Percentiles rank a stretch among this genome's conserved stretches.
phyloP scores from a whole-genome alignment of 192 early-diverging fungal species.

The Coemansia sp. region DNA sequence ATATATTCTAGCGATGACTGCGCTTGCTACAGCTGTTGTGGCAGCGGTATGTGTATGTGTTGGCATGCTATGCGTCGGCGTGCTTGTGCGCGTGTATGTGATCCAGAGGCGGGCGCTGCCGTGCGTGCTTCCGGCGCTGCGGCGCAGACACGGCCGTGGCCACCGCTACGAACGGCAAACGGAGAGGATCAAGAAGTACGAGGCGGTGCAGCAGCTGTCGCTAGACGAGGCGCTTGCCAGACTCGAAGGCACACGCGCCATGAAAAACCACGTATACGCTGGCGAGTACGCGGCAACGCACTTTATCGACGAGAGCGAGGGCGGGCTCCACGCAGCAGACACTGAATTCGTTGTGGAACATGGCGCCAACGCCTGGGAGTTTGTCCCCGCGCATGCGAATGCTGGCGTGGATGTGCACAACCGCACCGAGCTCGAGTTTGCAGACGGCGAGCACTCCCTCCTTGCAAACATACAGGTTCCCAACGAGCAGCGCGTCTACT shows the following conservation, averaged over 20 bases:
- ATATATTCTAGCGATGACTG: conserved; percentile 12
- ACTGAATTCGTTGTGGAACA: conserved; percentile 44
- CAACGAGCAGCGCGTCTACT: conserved; percentile 55
- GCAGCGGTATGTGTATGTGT: conserved; percentile 27
- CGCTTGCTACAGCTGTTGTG: conserved; percentile 28
- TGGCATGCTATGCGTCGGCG: conserved; percentile 6
- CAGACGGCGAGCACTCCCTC: conserved; percentile 40
- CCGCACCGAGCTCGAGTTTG: conserved; percentile 44
- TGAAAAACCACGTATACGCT: conserved; percentile 43
- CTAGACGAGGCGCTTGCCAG: conserved; percentile 29
- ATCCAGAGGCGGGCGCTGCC: conserved; percentile 10
- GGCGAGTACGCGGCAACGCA: conserved; percentile 61
- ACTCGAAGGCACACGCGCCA: conserved; percentile 33
- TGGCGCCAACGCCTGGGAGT: conserved; percentile 50
- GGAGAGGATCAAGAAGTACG: conserved; percentile 12
- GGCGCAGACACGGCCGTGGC: neutral
- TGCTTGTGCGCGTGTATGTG: conserved; percentile 17
- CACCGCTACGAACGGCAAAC: conserved; percentile 4
- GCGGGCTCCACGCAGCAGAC: conserved; percentile 27
- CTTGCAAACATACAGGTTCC: conserved; percentile 52
- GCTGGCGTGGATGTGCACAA: conserved; percentile 22
- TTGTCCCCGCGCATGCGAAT: conserved; percentile 28
- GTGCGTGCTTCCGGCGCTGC: neutral
- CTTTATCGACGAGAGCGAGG: conserved; percentile 46
- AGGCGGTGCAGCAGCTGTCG: conserved; percentile 30